A percentile compares a stretch with the other conserved stretches of the same genome.
phyloP scores from a whole-genome alignment of 495 filamentous ascomycete genomes.

The Filosporella fistucella region DNA sequence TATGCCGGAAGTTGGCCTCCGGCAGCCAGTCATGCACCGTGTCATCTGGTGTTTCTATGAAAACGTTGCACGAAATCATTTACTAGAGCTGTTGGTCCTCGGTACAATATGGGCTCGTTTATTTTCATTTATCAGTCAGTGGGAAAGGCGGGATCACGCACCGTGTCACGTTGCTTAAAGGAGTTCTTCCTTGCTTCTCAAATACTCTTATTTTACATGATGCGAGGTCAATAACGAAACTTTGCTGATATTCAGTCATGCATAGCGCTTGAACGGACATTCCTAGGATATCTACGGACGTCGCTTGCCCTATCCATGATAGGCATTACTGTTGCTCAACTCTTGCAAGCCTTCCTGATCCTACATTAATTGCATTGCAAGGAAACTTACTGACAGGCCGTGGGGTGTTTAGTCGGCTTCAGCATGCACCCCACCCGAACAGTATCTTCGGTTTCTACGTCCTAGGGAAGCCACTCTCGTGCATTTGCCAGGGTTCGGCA shows the following conservation, averaged over 20 bases:
- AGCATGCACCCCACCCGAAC: constrained; percentile 38
- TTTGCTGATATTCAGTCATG: background rate
- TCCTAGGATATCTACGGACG: constrained; percentile 72
- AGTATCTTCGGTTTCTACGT: constrained; percentile 51
- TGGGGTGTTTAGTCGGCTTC: constrained; percentile 38
- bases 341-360: constrained; percentile 48
- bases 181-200: too few relatives aligned
- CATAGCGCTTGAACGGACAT: constrained; percentile 74
- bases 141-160: too few relatives aligned
- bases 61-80: too few relatives aligned
- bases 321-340: constrained; percentile 61
- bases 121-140: too few relatives aligned
- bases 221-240: background rate
- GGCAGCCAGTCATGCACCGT: too few relatives aligned
- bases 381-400: constrained; percentile 9
- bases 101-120: too few relatives aligned
- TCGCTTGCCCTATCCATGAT: constrained; percentile 64
- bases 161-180: too few relatives aligned
- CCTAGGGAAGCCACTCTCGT: constrained; percentile 62
- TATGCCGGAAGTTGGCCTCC: too few relatives aligned
- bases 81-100: too few relatives aligned
- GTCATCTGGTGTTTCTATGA: too few relatives aligned
- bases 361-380: too few relatives aligned
- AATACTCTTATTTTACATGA: too few relatives aligned
- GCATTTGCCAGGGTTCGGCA: constrained; percentile 52